Conservation (phyloP, 257 asterid genomes). For the Cruciata laevipes region DNA sequence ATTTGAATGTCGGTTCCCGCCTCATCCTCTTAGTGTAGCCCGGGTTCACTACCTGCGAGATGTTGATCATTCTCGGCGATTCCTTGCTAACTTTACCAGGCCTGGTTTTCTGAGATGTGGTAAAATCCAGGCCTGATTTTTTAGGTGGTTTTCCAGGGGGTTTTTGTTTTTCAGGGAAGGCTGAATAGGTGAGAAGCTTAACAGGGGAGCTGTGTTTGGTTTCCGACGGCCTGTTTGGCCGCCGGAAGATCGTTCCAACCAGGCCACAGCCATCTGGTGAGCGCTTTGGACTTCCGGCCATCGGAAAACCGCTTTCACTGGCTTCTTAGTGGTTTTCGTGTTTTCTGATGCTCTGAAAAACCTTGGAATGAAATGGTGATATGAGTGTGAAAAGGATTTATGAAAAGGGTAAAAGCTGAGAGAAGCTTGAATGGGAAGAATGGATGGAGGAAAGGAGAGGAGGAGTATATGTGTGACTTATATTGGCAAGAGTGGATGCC, state of each 20-base stretch:
- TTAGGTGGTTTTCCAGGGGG: slow-evolving; percentile 4
- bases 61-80: slow-evolving; percentile 14
- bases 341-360: slow-evolving; percentile 1
- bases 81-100: background rate
- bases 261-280: slow-evolving; percentile 49
- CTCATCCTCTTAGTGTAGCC: slow-evolving; percentile 21
- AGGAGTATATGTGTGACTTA: slow-evolving; percentile 12
- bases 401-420: background rate
- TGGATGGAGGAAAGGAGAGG: slow-evolving; percentile 7
- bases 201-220: background rate
- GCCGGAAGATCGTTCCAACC: slow-evolving; percentile 29
- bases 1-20: slow-evolving; percentile 26
- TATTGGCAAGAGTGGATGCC: slow-evolving; percentile 33
- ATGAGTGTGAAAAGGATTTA: background rate
- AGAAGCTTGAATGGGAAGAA: slow-evolving; percentile 37
- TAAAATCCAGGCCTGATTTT: slow-evolving; percentile 11
- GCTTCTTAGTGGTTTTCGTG: too few relatives aligned
- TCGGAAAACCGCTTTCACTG: background rate
- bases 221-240: slow-evolving; percentile 23
- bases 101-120: background rate
- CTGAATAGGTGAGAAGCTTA: slow-evolving; percentile 13
- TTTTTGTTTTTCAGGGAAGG: slow-evolving; percentile 12
- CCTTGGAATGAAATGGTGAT: background rate
- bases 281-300: slow-evolving; percentile 33
- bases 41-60: slow-evolving; percentile 25